Conservation (phyloP, 352 stramenopile genomes). For the Halophytophthora batemanensis region DNA sequence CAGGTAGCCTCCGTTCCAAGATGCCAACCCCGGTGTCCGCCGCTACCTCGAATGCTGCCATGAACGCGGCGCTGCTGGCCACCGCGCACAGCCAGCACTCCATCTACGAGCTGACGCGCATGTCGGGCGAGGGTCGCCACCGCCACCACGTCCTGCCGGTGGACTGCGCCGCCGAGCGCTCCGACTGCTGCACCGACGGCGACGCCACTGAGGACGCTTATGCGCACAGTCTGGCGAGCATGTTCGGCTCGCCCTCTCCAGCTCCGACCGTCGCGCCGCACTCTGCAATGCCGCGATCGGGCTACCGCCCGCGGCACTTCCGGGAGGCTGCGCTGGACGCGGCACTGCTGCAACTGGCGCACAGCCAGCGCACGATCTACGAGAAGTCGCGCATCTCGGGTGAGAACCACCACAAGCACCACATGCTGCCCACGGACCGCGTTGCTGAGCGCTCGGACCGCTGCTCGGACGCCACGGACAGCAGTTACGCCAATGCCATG, state of each 20-base stretch:
- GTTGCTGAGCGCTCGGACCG: constrained; percentile 33
- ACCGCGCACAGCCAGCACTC: constrained; percentile 29
- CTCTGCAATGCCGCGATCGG: not conserved
- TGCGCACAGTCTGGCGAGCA: constrained; percentile 18
- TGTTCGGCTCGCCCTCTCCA: constrained; percentile 4
- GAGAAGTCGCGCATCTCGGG: constrained; percentile 50
- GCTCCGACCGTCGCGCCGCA: not conserved
- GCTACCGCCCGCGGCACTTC: constrained; percentile 8
- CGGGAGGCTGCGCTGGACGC: constrained; percentile 14
- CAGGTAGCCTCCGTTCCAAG: too few species aligned
- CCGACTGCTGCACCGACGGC: constrained; percentile 38
- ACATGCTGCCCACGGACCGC: constrained; percentile 39
- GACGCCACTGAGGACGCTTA: constrained; percentile 34
- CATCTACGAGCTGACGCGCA: constrained; percentile 61
- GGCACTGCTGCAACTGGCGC: constrained; percentile 20
- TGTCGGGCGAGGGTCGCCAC: constrained; percentile 53
- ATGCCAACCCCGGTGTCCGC: too few species aligned
- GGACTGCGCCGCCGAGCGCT: constrained; percentile 25
- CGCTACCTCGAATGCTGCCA: constrained; percentile 3
- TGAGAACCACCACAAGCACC: constrained; percentile 41
- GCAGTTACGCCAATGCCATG: constrained; percentile 43
- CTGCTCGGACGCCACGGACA: constrained; percentile 45
- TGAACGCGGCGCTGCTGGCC: constrained; percentile 25
- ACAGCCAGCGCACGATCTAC: constrained; percentile 48
- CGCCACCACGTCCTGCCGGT: constrained; percentile 33